Evolutionary conservation across 1,139 yeast species (phyloP), one percentile per base, ranked within the genome.

Genomic region (Pichia sp.): DNA sequence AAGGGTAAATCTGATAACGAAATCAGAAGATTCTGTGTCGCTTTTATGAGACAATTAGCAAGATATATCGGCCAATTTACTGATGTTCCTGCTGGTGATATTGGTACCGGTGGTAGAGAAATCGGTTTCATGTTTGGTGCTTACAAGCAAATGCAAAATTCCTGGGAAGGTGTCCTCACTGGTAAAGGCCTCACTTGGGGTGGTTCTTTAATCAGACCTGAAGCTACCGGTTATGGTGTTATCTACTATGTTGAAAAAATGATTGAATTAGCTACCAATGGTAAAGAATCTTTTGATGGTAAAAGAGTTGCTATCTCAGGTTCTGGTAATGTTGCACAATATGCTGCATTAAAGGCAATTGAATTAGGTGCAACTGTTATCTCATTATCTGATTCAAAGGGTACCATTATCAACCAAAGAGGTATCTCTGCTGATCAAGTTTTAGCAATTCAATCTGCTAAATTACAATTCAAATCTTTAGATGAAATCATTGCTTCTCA

Each of bases 131-230:
- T 92, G 67, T 92, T 88, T 64, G 98, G 98, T 75, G 96, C 96
- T 60, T 92, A 87, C 88, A 88, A 89, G 79, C 77, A 79, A 66
- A 78, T 80, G 82, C 85, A 79, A 73, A 90, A 92, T 82, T 78
- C 84, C 68, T 92, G 90, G 85, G 92, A 92, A 68, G 97, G 97
- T 80, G 92, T 90, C 50, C 79, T 92, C 63, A 92, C 98, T 66
- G 97, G 98, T 74, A 92, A 92, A 77, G 97, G 97, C 65, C 79
- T 89, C 66, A 74, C 83, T 68, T 92, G 97, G 96, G 98, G 98
- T 79, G 98, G 97, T 67, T 90, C 97, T 62, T 79, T 90, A 69
- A 89, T 92, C 73, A 86, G 98, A 74, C 96, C 97, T 58, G 98
- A 92, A 79, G 98, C 98, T 58, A 92, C 98, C 56, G 98, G 98